Percentiles rank a stretch among this genome's conserved stretches.
These are phyloP conservation scores for Pholiota microspora DNA, from an alignment of 768 basidiomycete genomes.

Conservation along the genomic window DNA sequence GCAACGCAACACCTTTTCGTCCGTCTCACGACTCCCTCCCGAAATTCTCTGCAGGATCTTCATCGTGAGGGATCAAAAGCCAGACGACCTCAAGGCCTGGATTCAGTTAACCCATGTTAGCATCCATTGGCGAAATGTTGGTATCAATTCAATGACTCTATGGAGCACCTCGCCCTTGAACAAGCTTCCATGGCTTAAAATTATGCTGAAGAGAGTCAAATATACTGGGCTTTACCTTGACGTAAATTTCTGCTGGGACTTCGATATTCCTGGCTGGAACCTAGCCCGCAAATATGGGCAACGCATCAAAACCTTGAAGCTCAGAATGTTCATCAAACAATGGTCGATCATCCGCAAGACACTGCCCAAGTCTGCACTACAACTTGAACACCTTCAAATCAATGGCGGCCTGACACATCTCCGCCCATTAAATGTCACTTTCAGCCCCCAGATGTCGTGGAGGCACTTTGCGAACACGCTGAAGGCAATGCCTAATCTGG, in stretches of 20 bases:
- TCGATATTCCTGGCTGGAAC: background rate
- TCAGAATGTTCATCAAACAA: too few species aligned
- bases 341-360: too few species aligned
- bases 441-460: background rate
- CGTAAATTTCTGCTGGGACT: background rate
- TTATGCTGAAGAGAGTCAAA: background rate
- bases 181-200: background rate
- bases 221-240: background rate
- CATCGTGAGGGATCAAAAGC: background rate
- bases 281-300: background rate
- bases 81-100: background rate
- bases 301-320: background rate
- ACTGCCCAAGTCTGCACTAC: background rate
- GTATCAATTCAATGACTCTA: background rate
- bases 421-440: background rate
- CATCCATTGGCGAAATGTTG: background rate
- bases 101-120: background rate
- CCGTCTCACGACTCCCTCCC: background rate
- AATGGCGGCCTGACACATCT: too few species aligned
- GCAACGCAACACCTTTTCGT: background rate
- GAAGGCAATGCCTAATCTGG: background rate
- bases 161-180: background rate
- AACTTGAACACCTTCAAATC: background rate
- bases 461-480: background rate
- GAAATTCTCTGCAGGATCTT: slow-evolving; percentile 3